Conservation (phyloP, 768 basidiomycete genomes). For the Mycena vitilis region DNA sequence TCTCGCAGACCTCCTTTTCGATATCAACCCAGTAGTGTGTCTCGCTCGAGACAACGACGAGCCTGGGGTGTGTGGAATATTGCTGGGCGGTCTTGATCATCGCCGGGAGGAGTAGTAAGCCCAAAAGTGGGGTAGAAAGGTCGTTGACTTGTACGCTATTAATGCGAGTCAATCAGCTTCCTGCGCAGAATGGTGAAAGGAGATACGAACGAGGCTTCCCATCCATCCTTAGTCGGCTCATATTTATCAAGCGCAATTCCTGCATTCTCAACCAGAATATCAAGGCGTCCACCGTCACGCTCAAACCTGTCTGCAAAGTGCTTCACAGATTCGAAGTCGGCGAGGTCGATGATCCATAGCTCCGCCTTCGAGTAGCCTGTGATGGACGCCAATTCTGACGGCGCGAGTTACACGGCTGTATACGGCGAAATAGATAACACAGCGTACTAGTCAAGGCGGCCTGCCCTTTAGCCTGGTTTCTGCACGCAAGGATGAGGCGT, state of each 20-base stretch:
- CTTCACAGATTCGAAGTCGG: neutral
- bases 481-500: too few relatives aligned
- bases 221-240: neutral
- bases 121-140: conserved; percentile 53
- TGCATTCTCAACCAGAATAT: neutral
- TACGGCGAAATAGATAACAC: too few relatives aligned
- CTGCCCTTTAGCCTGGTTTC: too few relatives aligned
- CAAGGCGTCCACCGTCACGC: neutral
- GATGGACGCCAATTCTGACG: too few relatives aligned
- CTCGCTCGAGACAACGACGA: conserved; percentile 59
- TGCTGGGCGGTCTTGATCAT: conserved; percentile 52
- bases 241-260: neutral
- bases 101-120: conserved; percentile 55
- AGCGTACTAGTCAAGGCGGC: too few relatives aligned
- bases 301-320: neutral
- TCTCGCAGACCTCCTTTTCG: conserved; percentile 39
- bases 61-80: conserved; percentile 46
- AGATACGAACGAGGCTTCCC: neutral
- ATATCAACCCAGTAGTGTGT: conserved; percentile 49
- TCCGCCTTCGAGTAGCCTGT: neutral
- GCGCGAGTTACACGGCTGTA: too few relatives aligned
- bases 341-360: neutral
- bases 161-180: neutral
- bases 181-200: neutral
- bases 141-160: conserved; percentile 65